Conservation (phyloP, 305 asterid species). For the Fraxinus baroniana region DNA sequence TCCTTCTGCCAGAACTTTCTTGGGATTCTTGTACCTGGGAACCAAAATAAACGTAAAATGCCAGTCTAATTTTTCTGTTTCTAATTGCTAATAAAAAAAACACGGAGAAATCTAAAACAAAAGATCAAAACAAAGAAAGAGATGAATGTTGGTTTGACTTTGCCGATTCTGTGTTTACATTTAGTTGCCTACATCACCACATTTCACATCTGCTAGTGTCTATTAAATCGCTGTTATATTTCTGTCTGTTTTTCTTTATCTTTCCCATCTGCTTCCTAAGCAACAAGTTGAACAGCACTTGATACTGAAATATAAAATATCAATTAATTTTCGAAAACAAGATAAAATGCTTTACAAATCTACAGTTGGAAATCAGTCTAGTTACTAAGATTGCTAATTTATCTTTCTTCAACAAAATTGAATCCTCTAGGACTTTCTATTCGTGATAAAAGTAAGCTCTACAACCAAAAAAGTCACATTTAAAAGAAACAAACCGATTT, state of each 20-base stretch:
- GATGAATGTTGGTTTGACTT: slow-evolving; percentile 11
- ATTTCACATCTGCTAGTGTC: slow-evolving; percentile 12
- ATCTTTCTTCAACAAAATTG: slow-evolving; percentile 6
- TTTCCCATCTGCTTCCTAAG: neutral
- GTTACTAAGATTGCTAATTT: neutral
- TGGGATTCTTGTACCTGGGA: slow-evolving; percentile 58
- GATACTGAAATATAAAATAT: neutral
- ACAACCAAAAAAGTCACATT: neutral
- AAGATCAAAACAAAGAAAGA: neutral
- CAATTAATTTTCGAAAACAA: neutral
- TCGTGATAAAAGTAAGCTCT: neutral
- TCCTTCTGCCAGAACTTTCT: slow-evolving; percentile 72
- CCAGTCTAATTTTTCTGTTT: slow-evolving; percentile 7
- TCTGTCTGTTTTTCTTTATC: slow-evolving; percentile 4
- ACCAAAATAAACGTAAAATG: neutral
- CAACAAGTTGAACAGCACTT: neutral
- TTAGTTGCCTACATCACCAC: neutral
- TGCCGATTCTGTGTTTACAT: slow-evolving; percentile 3
- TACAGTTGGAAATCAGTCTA: neutral
- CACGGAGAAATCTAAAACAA: neutral
- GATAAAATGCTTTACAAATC: slow-evolving; percentile 3
- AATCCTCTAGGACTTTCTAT: slow-evolving; percentile 1
- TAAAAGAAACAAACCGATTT: slow-evolving; percentile 38
- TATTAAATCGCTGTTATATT: neutral
- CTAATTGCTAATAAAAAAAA: slow-evolving; percentile 12